phyloP scores from a whole-genome alignment of 192 early-diverging fungal genomes.

The Mortierella alpina region DNA sequence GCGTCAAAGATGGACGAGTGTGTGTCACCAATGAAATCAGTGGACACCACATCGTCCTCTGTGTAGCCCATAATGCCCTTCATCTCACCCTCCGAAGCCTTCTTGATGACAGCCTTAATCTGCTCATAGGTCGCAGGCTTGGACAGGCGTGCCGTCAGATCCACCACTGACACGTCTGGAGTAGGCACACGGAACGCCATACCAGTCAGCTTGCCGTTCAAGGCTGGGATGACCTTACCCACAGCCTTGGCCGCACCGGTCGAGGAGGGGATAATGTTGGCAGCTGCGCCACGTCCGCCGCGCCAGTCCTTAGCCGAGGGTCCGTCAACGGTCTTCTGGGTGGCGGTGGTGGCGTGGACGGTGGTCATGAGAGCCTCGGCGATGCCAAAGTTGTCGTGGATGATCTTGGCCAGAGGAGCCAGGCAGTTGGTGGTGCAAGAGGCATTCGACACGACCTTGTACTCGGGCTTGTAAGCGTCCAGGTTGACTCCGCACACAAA shows the following conservation, averaged over 20 bases:
- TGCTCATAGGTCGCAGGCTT: constrained; percentile 93
- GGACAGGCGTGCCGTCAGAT: constrained; percentile 91
- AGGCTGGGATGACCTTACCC: constrained; percentile 93
- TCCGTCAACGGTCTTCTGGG: constrained; percentile 99
- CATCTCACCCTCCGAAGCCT: constrained; percentile 75
- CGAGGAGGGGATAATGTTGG: constrained; percentile 97
- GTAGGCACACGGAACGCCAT: constrained; percentile 98
- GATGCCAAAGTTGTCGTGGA: constrained; percentile 96
- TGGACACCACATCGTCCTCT: constrained; percentile 93
- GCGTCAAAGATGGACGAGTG: constrained; percentile 96
- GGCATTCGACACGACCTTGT: constrained; percentile 95
- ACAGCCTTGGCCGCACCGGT: constrained; percentile 99
- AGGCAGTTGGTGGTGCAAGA: constrained; percentile 99
- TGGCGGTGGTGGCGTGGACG: constrained; percentile 97
- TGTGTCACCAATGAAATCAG: constrained; percentile 92
- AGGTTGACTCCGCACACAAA: constrained; percentile 98
- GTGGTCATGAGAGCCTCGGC: constrained; percentile 98
- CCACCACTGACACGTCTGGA: constrained; percentile 96
- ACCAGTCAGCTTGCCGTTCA: constrained; percentile 97
- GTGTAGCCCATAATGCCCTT: constrained; percentile 96
- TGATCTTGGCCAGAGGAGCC: constrained; percentile 96
- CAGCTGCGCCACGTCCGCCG: constrained; percentile 91
- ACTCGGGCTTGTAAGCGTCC: constrained; percentile 88
- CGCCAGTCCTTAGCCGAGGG: constrained; percentile 98
- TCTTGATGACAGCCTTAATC: constrained; percentile 90